These are phyloP conservation scores for Aspergillus sp. DNA, from an alignment of 2,329 filamentous ascomycete genomes.

Conservation along the genomic window DNA sequence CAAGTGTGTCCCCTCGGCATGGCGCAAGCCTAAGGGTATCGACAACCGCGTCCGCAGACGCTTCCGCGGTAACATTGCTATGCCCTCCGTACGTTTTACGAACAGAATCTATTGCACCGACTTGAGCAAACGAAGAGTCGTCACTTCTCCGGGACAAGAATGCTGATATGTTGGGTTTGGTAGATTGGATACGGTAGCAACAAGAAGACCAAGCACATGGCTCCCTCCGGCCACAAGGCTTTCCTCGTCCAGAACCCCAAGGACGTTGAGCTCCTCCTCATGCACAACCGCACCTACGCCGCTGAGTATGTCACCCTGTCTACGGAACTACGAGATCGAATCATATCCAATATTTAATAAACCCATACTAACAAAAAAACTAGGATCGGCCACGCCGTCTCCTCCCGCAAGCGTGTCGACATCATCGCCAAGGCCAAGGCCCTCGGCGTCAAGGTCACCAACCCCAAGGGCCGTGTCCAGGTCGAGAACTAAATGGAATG, in stretches of 20 bases:
- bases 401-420: conserved; percentile 96
- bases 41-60: conserved; percentile 96
- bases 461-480: conserved; percentile 97
- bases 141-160: neutral
- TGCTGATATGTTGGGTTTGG: conserved; percentile 9
- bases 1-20: conserved; percentile 83
- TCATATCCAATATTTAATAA: neutral
- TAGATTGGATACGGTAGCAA: conserved; percentile 99
- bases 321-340: neutral
- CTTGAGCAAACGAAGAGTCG: too few relatives aligned
- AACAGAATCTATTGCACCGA: too few relatives aligned
- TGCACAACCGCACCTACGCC: conserved; percentile 99
- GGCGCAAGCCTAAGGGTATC: conserved; percentile 99
- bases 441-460: conserved; percentile 99
- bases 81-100: conserved; percentile 83
- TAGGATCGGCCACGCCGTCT: conserved; percentile 97
- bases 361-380: conserved; percentile 4
- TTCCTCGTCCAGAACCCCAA: conserved; percentile 97
- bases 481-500: conserved; percentile 68
- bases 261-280: conserved; percentile 95
- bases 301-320: conserved; percentile 84
- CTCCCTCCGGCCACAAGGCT: conserved; percentile 98
- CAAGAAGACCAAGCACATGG: conserved; percentile 99
- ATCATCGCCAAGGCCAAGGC: conserved; percentile 97
- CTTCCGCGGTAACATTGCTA: conserved; percentile 91